Evolutionary conservation across 108 stramenopile species (phyloP).

Genomic region (Cyclotella choctawhatcheeana): DNA sequence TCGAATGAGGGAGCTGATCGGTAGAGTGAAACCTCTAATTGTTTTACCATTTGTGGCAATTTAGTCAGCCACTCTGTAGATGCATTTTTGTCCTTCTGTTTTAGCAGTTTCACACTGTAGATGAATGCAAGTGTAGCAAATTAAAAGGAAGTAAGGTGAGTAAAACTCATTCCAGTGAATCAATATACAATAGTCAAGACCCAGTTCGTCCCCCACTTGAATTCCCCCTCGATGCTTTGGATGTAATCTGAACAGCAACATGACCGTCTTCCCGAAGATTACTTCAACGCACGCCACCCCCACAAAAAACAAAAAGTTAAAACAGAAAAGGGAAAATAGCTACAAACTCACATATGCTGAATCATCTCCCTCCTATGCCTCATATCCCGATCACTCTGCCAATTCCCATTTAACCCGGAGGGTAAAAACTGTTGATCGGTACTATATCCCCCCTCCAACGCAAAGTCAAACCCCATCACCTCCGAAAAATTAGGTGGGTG

Average conservation of each 20-base stretch:
- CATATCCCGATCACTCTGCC: slow-evolving; percentile 91
- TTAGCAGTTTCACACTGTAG: slow-evolving; percentile 87
- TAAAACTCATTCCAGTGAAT: too few relatives aligned
- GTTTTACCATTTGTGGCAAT: slow-evolving; percentile 95
- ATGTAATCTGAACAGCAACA: too few relatives aligned
- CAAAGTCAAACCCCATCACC: slow-evolving; percentile 30
- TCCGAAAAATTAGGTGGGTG: slow-evolving; percentile 33
- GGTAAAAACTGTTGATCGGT: slow-evolving; percentile 45
- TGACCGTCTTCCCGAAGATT: too few relatives aligned
- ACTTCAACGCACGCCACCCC: not conserved
- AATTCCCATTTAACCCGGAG: slow-evolving; percentile 72
- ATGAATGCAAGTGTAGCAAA: not conserved
- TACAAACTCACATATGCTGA: slow-evolving; percentile 84
- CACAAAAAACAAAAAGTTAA: not conserved
- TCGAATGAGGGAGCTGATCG: slow-evolving; percentile 88
- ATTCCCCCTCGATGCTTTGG: too few relatives aligned
- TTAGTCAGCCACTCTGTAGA: slow-evolving; percentile 90
- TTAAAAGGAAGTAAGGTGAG: not conserved
- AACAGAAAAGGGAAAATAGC: slow-evolving; percentile 1
- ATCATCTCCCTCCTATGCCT: slow-evolving; percentile 90
- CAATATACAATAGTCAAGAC: too few relatives aligned
- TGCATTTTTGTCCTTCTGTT: slow-evolving; percentile 89
- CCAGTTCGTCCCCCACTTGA: too few relatives aligned
- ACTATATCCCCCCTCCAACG: slow-evolving; percentile 18
- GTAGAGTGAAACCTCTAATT: slow-evolving; percentile 94